Conservation (phyloP, 768 basidiomycete species). For the Neoboletus subvelutipes region DNA sequence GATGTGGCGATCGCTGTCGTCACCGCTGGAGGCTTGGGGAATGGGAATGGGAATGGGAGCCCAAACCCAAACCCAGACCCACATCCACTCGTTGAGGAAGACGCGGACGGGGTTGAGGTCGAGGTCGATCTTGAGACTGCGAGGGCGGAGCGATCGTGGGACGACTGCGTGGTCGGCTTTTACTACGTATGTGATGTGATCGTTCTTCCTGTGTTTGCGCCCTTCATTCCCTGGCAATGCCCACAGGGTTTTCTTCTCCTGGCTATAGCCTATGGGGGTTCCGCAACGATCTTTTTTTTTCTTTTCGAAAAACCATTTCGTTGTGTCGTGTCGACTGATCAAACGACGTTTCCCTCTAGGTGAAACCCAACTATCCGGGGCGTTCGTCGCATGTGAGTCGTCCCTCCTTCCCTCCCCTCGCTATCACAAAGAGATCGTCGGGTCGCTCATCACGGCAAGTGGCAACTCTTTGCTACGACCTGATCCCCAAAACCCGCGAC, state of each 20-base stretch:
- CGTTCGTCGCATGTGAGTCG: constrained; percentile 81
- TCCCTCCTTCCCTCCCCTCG: too few relatives aligned
- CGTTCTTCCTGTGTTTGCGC: neutral
- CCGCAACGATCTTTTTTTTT: neutral
- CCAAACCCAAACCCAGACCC: neutral
- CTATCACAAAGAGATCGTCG: neutral
- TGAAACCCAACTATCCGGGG: constrained; percentile 90
- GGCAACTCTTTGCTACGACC: neutral
- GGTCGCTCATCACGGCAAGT: neutral
- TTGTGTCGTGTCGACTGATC: constrained; percentile 2
- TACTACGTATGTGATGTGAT: constrained; percentile 60
- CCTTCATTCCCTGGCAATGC: neutral
- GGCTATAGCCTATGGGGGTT: neutral
- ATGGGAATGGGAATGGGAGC: too few relatives aligned
- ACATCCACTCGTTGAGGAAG: neutral
- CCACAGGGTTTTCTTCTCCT: neutral
- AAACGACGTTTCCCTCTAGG: constrained; percentile 33
- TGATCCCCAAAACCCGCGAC: neutral
- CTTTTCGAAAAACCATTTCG: neutral
- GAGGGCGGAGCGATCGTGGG: constrained; percentile 57
- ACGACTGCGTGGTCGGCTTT: constrained; percentile 69
- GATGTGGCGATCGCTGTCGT: constrained; percentile 71
- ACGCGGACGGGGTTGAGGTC: neutral
- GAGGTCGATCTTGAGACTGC: constrained; percentile 41
- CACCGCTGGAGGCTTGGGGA: too few relatives aligned